Evolutionary conservation across 1,139 yeast genomes (phyloP), one percentile per base, ranked within the genome.

Genomic region (Meyerozyma athensensis): DNA sequence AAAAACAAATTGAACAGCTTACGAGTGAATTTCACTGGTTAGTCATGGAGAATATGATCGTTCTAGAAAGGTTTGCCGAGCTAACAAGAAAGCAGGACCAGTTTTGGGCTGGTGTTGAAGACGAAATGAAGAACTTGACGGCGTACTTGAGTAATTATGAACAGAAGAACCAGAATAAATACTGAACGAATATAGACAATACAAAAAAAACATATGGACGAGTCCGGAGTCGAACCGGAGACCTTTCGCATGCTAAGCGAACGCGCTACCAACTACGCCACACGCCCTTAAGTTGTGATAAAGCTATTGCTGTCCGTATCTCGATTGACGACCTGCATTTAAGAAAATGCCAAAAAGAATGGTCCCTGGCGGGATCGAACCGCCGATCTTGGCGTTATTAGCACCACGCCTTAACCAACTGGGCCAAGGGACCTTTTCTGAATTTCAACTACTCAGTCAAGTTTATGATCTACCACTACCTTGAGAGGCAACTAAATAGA

Each of bases 211-310:
- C n/a, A n/a, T n/a, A 51, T 80, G 86, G 86, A 81, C 86, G 86
- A 81, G 86, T 78, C 81, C 80, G 86, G 86, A 81, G 74, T 81
- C 83, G 87, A 81, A 81, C 87, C 86, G 79, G 80, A 77, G 87
- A 80, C 86, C 87, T 81, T 77, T 78, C 84, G 78, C 86, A 79
- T 80, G 87, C 87, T 77, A 81, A 79, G 86, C 79, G 83, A 77
- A 77, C 86, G 86, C 87, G 86, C 86, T 81, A 80, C 87, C 87
- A 79, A 80, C 87, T 81, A 76, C 86, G 87, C 87, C 86, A 81
- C 86, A 80, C 86, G 86, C 87, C 87, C 87, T 14, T 24, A 19
- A 24, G 8, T 24, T 24, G 28, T 12, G 14, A 8, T 7, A 24
- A 24, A 24, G 13, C 14, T n/a, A 9, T 13, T 13, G 9, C 17